Percentiles rank a stretch among this genome's conserved stretches.
Evolutionary conservation across 139 green algal genomes (phyloP).

Genomic region (Coelastrella sp.): DNA sequence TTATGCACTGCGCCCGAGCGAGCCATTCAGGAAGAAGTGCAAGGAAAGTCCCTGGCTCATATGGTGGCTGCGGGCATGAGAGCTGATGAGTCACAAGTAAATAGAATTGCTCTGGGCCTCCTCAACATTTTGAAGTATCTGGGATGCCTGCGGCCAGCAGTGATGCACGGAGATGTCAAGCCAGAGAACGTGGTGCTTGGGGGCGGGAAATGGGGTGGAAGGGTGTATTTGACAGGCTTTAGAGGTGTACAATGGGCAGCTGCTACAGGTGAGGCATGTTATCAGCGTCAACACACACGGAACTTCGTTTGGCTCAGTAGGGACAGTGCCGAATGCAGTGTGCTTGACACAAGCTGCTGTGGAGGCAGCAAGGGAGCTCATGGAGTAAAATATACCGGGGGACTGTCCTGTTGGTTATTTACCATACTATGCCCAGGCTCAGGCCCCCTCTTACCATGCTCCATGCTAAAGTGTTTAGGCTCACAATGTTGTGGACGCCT

Average conservation of each 20-base stretch:
- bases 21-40: slow-evolving; percentile 80
- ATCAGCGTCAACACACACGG: no score
- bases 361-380: no score
- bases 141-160: slow-evolving; percentile 68
- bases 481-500: no score
- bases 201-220: slow-evolving; percentile 67
- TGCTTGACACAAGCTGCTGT: no score
- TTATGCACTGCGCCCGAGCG: no score
- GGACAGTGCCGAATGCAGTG: no score
- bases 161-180: slow-evolving; percentile 87
- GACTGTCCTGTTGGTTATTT: no score
- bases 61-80: slow-evolving; percentile 76
- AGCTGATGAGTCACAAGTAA: slow-evolving; percentile 65
- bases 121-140: slow-evolving; percentile 90
- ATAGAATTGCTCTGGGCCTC: slow-evolving; percentile 71
- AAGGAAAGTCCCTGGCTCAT: slow-evolving; percentile 76
- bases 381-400: no score
- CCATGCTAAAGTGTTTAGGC: no score
- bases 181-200: slow-evolving; percentile 95
- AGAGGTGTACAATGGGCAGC: slow-evolving; percentile 87
- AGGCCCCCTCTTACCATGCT: no score
- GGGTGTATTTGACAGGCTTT: slow-evolving; percentile 94
- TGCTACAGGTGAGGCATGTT: slow-evolving; percentile 7
- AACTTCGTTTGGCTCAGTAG: no score
- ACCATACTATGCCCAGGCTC: no score